Base-by-base conservation (phyloP, 2,329 filamentous ascomycete genomes). In the Cercospora berteroae region DNA sequence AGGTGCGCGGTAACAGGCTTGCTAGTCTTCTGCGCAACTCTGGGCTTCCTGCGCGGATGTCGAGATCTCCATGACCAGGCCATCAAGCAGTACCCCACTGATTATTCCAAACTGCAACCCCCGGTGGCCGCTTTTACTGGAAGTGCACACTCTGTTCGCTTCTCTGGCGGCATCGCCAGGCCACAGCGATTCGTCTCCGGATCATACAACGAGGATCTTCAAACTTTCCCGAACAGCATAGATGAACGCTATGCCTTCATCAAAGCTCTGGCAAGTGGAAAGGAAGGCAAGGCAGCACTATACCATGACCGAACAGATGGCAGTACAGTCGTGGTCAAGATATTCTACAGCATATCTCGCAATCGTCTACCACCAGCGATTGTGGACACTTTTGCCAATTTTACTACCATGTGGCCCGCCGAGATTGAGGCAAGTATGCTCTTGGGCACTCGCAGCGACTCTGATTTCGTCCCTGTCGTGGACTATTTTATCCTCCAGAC, bases 401-500 rank as follows among this genome's bases (percentile, higher is more conserved):
- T 64, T 7, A 69, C 67, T 4, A 63, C 63, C 8, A 39, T 50
- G 7, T 72, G 70, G 70, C 70, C 70, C n/a, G 66, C 70, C 16
- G 70, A 72, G 48, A 67, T 72, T 31, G 70, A 72, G 55, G 70
- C 69, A 6, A 65, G 64, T 9, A 8, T 71, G 23, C 62, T 63
- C 3, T 59, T 72, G 8, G 50, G 27, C 5, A 42, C 20, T 12
- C 55, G 33, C 27, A 31, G 27, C 13, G 29, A 50, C 1, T 62
- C 63, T 13, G 58, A 63, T 7, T 70, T 59, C 25, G 69, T 71
- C 29, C 67, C 64, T 10, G 63, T 72, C 10, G 36, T 66, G 6
- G 70, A 71, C 36, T 71, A 71, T 42, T 72, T 72, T 42, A 66
- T 72, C 18, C 48, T 71, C 2, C 65, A 68, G 27, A 48, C 52